Conservation (phyloP, 371 early-diverging fungal genomes). For the Rhizopus sp. region DNA sequence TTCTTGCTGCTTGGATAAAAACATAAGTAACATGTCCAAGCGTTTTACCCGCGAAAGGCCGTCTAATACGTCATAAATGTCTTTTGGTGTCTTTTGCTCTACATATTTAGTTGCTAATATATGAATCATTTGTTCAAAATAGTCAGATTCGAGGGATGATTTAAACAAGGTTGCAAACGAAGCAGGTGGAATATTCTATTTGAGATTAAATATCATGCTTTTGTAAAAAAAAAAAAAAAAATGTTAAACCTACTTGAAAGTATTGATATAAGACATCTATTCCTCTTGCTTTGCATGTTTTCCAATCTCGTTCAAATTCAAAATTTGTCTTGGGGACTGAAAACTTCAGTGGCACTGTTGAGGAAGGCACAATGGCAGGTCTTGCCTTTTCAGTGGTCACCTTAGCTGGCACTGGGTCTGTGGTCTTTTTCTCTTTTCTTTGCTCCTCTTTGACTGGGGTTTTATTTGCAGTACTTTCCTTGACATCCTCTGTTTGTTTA, state of each 20-base stretch:
- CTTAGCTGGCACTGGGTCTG: neutral
- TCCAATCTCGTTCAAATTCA: slow-evolving; percentile 84
- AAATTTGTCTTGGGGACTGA: slow-evolving; percentile 55
- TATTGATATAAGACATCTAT: slow-evolving; percentile 60
- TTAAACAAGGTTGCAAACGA: slow-evolving; percentile 61
- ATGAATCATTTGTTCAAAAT: slow-evolving; percentile 63
- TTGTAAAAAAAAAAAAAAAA: no score
- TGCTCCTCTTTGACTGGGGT: neutral
- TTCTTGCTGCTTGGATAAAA: slow-evolving; percentile 56
- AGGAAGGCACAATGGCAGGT: neutral
- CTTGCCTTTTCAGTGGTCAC: neutral
- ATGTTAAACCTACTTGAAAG: slow-evolving; percentile 56
- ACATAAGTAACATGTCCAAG: slow-evolving; percentile 71
- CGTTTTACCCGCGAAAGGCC: slow-evolving; percentile 60
- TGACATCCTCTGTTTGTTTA: neutral
- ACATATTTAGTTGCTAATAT: slow-evolving; percentile 47
- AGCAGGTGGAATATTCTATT: slow-evolving; percentile 51
- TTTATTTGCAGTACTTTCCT: neutral
- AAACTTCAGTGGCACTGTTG: slow-evolving; percentile 22
- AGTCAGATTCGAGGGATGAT: slow-evolving; percentile 72
- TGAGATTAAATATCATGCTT: neutral
- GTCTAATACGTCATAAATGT: slow-evolving; percentile 43
- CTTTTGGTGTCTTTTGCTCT: slow-evolving; percentile 42
- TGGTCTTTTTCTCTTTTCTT: neutral
- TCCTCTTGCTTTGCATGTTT: slow-evolving; percentile 53